Evolutionary conservation across 768 basidiomycete genomes (phyloP).

Genomic region (Favolaschia claudopus): DNA sequence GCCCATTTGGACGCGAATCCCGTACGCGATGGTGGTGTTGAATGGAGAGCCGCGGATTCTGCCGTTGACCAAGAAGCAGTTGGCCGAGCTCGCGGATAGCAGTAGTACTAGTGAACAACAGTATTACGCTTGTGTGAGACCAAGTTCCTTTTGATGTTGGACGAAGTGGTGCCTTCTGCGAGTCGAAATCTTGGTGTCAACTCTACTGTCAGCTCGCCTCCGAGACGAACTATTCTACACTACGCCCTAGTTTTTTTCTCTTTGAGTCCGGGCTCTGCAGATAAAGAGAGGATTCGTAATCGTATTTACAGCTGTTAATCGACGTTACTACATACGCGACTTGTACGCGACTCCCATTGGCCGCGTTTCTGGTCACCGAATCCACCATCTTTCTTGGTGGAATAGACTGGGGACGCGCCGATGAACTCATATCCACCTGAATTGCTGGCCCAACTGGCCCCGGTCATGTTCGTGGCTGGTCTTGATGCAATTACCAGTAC

Average conservation of each 20-base stretch:
- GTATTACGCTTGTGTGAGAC: not conserved
- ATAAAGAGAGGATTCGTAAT: no score
- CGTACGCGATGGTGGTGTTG: conserved; percentile 8
- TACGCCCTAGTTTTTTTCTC: no score
- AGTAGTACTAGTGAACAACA: conserved; percentile 5
- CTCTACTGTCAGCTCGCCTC: no score
- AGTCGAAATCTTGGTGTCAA: no score
- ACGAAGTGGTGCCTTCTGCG: no score
- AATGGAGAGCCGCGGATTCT: conserved; percentile 18
- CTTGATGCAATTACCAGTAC: conserved; percentile 53
- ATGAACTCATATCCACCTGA: conserved; percentile 97
- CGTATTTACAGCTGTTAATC: no score
- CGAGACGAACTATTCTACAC: no score
- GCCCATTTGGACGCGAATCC: conserved; percentile 1
- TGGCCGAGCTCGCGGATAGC: conserved; percentile 2
- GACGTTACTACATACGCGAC: no score
- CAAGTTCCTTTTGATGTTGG: not conserved
- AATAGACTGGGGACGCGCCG: not conserved
- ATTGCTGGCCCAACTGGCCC: conserved; percentile 86
- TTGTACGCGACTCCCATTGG: no score
- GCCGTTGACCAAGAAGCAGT: conserved; percentile 6
- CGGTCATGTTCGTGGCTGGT: conserved; percentile 95
- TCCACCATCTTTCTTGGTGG: not conserved
- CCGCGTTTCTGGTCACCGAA: not conserved
- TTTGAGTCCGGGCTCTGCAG: no score